phyloP scores from a whole-genome alignment of 306 rosid species.

The Malus sylvestris region DNA sequence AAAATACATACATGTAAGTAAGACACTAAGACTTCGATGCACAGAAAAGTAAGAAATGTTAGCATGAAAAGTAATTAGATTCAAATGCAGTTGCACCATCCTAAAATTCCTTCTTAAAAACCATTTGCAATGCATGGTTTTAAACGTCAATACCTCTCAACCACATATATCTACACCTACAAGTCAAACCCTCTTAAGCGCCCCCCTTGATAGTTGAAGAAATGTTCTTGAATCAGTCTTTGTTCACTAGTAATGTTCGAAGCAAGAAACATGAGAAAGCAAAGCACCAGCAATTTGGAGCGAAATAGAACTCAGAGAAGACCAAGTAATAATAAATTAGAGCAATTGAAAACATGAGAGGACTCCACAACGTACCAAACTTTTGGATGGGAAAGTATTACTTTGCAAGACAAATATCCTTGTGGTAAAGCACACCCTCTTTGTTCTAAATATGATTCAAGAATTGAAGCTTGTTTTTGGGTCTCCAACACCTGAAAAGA shows the following conservation, averaged over 20 bases:
- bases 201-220: not conserved
- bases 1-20: not conserved
- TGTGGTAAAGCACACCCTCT: conserved; percentile 69
- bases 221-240: not conserved
- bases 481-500: conserved; percentile 54
- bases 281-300: not conserved
- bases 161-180: not conserved
- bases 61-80: not conserved
- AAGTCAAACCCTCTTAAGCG: not conserved
- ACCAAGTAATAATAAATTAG: not conserved
- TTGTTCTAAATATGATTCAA: conserved; percentile 84
- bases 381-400: conserved; percentile 20
- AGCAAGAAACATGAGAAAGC: not conserved
- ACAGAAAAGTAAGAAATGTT: not conserved
- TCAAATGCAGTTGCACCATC: not conserved
- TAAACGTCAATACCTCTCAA: not conserved
- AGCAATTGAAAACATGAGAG: not conserved
- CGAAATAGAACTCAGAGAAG: not conserved
- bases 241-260: not conserved
- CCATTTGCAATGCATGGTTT: not conserved
- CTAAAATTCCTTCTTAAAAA: not conserved
- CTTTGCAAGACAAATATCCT: conserved; percentile 69
- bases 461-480: conserved; percentile 59
- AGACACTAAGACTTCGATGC: not conserved
- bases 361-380: conserved; percentile 48